Evolutionary conservation across 805 yeast species (phyloP).

Genomic region (Metschnikowia anglica): DNA sequence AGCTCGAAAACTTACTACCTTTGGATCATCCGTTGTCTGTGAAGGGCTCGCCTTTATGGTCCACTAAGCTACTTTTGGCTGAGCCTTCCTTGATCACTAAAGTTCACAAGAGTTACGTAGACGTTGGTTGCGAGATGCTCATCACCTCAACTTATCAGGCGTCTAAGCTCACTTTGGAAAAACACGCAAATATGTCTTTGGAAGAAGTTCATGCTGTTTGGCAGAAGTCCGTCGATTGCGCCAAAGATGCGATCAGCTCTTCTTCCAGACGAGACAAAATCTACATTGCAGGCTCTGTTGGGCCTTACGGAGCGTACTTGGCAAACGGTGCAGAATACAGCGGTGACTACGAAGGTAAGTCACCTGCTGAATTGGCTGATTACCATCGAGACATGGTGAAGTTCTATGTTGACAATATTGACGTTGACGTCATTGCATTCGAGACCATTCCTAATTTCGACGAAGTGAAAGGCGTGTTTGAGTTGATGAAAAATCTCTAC

Average conservation of each 20-base stretch:
- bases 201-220: constrained; percentile 14
- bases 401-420: constrained; percentile 36
- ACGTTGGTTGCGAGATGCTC: constrained; percentile 20
- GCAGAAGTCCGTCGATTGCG: constrained; percentile 19
- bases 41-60: constrained; percentile 23
- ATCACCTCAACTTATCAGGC: constrained; percentile 24
- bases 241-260: constrained; percentile 13
- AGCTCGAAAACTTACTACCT: constrained; percentile 20
- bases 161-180: constrained; percentile 15
- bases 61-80: constrained; percentile 20
- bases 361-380: constrained; percentile 37
- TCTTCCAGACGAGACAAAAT: constrained; percentile 12
- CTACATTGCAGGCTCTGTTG: constrained; percentile 61
- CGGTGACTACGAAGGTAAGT: constrained; percentile 55
- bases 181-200: constrained; percentile 16
- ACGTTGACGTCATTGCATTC: constrained; percentile 57
- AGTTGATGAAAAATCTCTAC: constrained; percentile 35
- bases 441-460: constrained; percentile 69
- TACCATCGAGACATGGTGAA: constrained; percentile 53
- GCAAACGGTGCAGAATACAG: constrained; percentile 72
- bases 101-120: constrained; percentile 20
- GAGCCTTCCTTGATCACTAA: constrained; percentile 18
- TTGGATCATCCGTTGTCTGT: constrained; percentile 19
- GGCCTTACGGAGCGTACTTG: constrained; percentile 74
- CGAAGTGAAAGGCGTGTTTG: constrained; percentile 54